Percentiles rank a stretch among this genome's conserved stretches.
These are phyloP conservation scores for Apiosordaria backusii DNA, from an alignment of 495 filamentous ascomycete species.

Conservation along the genomic window DNA sequence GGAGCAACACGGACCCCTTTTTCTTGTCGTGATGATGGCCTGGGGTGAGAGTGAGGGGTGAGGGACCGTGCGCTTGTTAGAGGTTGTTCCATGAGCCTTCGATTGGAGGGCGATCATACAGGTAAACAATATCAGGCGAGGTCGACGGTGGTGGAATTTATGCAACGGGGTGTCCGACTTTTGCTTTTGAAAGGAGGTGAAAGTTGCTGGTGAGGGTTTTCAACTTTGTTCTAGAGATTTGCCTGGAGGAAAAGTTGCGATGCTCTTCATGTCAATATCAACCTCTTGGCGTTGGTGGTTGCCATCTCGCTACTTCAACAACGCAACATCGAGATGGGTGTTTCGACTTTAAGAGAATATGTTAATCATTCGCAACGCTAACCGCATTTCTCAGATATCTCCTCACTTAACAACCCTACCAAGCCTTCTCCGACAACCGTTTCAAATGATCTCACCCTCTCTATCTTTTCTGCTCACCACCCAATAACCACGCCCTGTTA, in stretches of 20 bases:
- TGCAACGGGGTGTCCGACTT: background rate
- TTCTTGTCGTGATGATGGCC: background rate
- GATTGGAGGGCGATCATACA: slow-evolving; percentile 28
- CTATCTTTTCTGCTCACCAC: background rate
- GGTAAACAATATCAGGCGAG: slow-evolving; percentile 6
- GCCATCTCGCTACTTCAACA: background rate
- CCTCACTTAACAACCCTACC: background rate
- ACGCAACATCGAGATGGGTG: background rate
- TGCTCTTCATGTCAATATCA: background rate
- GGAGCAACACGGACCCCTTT: background rate
- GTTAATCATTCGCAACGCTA: background rate
- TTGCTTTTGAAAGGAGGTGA: background rate
- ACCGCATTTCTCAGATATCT: background rate
- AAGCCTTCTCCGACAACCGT: background rate
- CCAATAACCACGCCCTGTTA: background rate
- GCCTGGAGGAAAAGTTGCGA: background rate
- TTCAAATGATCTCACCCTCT: background rate
- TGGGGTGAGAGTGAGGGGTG: background rate
- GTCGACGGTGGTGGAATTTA: background rate
- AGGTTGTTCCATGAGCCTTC: slow-evolving; percentile 31
- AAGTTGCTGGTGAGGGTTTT: background rate
- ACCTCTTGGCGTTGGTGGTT: too few species aligned
- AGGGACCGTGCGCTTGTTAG: slow-evolving; percentile 23
- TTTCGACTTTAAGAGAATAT: background rate
- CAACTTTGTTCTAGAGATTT: background rate